A percentile compares a stretch with the other conserved stretches of the same genome.
Evolutionary conservation across 2,329 filamentous ascomycete genomes (phyloP).

Genomic region (Calonectria hawksworthii): DNA sequence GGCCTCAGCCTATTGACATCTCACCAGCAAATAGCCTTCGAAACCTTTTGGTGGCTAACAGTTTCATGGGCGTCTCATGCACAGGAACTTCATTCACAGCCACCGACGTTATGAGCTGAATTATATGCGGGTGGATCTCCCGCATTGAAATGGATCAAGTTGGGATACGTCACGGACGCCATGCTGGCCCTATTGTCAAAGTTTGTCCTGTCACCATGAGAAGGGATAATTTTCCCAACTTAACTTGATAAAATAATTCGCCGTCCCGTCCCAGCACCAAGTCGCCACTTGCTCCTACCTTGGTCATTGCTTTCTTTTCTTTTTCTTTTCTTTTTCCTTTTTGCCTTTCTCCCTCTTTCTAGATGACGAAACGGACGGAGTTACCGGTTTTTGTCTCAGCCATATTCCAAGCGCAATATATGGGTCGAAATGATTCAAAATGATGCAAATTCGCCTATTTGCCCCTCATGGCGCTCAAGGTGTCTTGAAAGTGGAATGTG

Average conservation of each 20-base stretch:
- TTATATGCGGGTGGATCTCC: constrained; percentile 22
- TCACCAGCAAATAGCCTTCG: not conserved
- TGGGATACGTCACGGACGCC: constrained; percentile 2
- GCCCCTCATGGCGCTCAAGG: not conserved
- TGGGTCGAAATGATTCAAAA: not conserved
- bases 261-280: not conserved
- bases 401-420: not conserved
- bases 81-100: not conserved
- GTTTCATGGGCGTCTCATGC: constrained; percentile 28
- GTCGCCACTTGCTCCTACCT: not conserved
- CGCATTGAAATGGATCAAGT: constrained; percentile 12
- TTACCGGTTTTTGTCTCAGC: not conserved
- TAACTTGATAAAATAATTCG: not conserved
- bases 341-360: not conserved
- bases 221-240: not conserved
- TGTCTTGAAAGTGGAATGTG: constrained; percentile 19
- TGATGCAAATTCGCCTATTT: constrained; percentile 5
- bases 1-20: constrained; percentile 7
- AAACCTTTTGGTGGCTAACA: not conserved
- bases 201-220: not conserved
- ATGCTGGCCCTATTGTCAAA: not conserved
- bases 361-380: not conserved
- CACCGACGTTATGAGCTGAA: constrained; percentile 8
- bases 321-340: not conserved
- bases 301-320: not conserved